phyloP scores from a whole-genome alignment of 2,329 filamentous ascomycete genomes.

The Periconia macrospinosa region DNA sequence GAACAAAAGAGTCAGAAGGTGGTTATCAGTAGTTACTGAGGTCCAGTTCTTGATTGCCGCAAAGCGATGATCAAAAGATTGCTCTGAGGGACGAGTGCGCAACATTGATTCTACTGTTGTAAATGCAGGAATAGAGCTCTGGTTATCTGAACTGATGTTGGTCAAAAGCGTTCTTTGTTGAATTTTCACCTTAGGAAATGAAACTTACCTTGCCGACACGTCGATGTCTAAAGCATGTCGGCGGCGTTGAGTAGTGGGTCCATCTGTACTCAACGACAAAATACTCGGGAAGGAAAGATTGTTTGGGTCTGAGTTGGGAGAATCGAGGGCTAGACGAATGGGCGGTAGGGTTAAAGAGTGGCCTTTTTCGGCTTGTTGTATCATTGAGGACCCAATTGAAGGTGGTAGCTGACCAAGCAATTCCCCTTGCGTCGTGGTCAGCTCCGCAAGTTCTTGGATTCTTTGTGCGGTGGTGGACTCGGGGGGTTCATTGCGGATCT shows the following conservation, averaged over 20 bases:
- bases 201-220: slow-evolving; percentile 31
- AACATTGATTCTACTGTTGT: slow-evolving; percentile 19
- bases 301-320: slow-evolving; percentile 14
- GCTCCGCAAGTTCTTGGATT: slow-evolving; percentile 31
- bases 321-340: slow-evolving; percentile 30
- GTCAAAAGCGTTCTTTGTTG: slow-evolving; percentile 23
- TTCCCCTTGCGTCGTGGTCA: slow-evolving; percentile 22
- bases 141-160: slow-evolving; percentile 32
- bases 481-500: slow-evolving; percentile 25
- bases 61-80: slow-evolving; percentile 21
- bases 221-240: slow-evolving; percentile 26
- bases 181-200: neutral
- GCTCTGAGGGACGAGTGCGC: slow-evolving; percentile 3
- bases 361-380: slow-evolving; percentile 5
- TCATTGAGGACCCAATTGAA: neutral
- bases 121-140: slow-evolving; percentile 10
- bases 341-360: slow-evolving; percentile 28
- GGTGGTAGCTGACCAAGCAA: slow-evolving; percentile 6
- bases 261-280: slow-evolving; percentile 18
- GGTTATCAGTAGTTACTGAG: slow-evolving; percentile 17
- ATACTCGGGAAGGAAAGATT: slow-evolving; percentile 20
- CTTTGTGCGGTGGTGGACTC: slow-evolving; percentile 21
- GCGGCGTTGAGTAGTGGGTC: slow-evolving; percentile 25
- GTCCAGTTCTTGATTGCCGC: slow-evolving; percentile 26
- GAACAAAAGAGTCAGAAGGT: slow-evolving; percentile 25